Conservation (phyloP, 1,284 basidiomycete genomes). For the Nidula niveotomentosa region DNA sequence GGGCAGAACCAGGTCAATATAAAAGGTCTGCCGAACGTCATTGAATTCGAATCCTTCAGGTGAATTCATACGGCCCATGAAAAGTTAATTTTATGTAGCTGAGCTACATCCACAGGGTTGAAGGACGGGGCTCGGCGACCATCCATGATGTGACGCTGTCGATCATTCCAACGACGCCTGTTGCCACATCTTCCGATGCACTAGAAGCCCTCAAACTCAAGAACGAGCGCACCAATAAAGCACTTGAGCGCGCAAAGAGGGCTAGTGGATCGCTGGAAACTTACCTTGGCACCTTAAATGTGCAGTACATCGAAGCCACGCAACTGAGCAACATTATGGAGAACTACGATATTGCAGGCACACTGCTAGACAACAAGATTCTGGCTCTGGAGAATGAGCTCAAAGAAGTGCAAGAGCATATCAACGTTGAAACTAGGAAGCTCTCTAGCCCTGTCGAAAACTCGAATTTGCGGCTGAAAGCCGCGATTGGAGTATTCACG, state of each 20-base stretch:
- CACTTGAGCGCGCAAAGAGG: slow-evolving; percentile 19
- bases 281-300: slow-evolving; percentile 17
- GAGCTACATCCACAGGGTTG: too few species aligned
- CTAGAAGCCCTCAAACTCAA: too few species aligned
- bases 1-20: too few species aligned
- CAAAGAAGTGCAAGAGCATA: too few species aligned
- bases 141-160: too few species aligned
- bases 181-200: too few species aligned
- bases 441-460: slow-evolving; percentile 7
- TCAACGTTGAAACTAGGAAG: slow-evolving; percentile 11
- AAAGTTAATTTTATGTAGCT: too few species aligned
- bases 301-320: slow-evolving; percentile 17
- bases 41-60: too few species aligned
- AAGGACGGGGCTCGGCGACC: too few species aligned
- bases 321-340: slow-evolving; percentile 18
- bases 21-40: too few species aligned
- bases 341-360: slow-evolving; percentile 19
- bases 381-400: slow-evolving; percentile 9
- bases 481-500: slow-evolving; percentile 18
- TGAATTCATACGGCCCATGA: too few species aligned
- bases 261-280: slow-evolving; percentile 14
- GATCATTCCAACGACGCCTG: too few species aligned
- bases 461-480: slow-evolving; percentile 14
- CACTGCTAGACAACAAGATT: slow-evolving; percentile 17
- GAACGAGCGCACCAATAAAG: slow-evolving; percentile 15